Conservation (phyloP, 352 stramenopile genomes). For the Phytopythium sindhum region DNA sequence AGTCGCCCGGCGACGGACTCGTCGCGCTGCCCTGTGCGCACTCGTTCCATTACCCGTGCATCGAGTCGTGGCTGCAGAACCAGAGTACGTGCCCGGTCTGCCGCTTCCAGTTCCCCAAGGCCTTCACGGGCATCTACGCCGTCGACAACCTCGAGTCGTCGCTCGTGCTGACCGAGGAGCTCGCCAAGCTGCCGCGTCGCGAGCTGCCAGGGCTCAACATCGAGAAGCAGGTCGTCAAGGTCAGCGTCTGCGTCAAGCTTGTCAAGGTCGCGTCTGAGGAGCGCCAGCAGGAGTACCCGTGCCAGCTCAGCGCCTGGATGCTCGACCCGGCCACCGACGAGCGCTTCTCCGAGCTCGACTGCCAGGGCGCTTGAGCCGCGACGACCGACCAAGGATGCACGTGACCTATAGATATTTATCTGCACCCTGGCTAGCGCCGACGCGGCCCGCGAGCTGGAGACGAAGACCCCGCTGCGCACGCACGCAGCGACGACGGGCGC, state of each 20-base stretch:
- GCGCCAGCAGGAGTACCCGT: slow-evolving; percentile 51
- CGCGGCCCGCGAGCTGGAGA: not conserved
- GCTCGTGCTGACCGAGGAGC: slow-evolving; percentile 45
- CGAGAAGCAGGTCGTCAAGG: slow-evolving; percentile 48
- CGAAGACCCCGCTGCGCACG: no score
- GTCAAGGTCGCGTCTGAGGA: slow-evolving; percentile 45
- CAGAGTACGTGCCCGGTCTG: slow-evolving; percentile 93
- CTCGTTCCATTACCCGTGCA: slow-evolving; percentile 91
- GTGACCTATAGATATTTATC: slow-evolving; percentile 46
- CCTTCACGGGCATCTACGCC: slow-evolving; percentile 65
- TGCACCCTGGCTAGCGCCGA: slow-evolving; percentile 7
- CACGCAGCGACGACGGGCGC: no score
- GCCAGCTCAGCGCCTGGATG: slow-evolving; percentile 56
- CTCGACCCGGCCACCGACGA: slow-evolving; percentile 31
- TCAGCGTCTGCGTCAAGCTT: slow-evolving; percentile 60
- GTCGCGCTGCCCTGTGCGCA: slow-evolving; percentile 89
- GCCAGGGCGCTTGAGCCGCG: slow-evolving; percentile 12
- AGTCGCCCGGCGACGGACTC: slow-evolving; percentile 46
- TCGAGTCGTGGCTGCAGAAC: slow-evolving; percentile 89
- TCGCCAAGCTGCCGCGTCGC: slow-evolving; percentile 33
- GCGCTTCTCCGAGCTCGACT: slow-evolving; percentile 41
- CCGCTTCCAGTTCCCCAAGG: slow-evolving; percentile 86
- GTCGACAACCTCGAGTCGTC: slow-evolving; percentile 65
- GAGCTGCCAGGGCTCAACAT: slow-evolving; percentile 44
- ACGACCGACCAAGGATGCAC: slow-evolving; percentile 14